Conservation (phyloP, 169 alveolate genomes). For the Perkinsus marinus region DNA sequence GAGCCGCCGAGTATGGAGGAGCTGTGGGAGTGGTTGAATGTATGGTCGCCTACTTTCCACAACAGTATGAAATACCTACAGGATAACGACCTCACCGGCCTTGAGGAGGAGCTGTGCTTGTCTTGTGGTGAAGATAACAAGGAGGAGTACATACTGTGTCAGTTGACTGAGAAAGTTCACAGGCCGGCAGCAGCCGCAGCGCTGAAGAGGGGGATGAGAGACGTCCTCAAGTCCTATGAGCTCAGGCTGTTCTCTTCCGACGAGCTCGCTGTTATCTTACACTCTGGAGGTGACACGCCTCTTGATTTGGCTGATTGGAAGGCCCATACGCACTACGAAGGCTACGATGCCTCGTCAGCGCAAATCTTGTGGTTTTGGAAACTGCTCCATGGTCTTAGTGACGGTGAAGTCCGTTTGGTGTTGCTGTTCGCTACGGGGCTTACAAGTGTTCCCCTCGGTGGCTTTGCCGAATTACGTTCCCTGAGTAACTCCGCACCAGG, state of each 20-base stretch:
- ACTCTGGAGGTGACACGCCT: not conserved
- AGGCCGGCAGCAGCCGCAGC: not conserved
- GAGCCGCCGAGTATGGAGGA: not conserved
- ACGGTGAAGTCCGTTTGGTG: not conserved
- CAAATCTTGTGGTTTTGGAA: not conserved
- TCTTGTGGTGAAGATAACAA: not conserved
- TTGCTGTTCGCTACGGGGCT: not conserved
- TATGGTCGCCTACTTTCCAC: not conserved
- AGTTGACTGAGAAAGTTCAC: not conserved
- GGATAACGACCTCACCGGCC: not conserved
- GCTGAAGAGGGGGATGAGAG: not conserved
- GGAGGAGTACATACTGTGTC: not conserved
- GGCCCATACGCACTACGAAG: not conserved
- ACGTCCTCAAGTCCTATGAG: not conserved
- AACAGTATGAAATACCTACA: not conserved
- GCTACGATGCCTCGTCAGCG: not conserved
- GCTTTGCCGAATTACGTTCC: not conserved
- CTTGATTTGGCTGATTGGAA: not conserved
- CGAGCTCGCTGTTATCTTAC: not conserved
- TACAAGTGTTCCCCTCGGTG: not conserved
- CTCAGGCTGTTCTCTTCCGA: not conserved
- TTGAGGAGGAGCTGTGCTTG: not conserved
- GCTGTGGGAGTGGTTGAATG: not conserved
- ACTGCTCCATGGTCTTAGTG: not conserved
- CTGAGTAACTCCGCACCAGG: not conserved